Evolutionary conservation across 208 protist genomes (phyloP), one percentile per base, ranked within the genome.

Genomic region (Leishmania amazonensis): DNA sequence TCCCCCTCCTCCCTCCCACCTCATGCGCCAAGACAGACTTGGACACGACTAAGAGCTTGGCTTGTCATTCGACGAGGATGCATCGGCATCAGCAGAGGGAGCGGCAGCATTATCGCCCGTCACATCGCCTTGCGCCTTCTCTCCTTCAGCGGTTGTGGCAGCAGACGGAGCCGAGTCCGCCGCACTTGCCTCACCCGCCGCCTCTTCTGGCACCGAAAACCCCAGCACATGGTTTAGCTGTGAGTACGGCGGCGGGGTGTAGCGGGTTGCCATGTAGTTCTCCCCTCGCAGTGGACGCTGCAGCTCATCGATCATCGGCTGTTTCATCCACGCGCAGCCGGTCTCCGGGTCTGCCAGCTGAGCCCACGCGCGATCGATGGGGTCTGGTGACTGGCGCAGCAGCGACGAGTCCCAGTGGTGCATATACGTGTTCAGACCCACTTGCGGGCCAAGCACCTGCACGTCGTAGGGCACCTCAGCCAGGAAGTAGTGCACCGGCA

Each of bases 311-410:
- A 98, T 91, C 83, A 95, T 81, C 68, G 84, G 54, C 24, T 84
- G 78, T 35, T 83, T 87, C 91, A 98, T 90, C 95, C 95, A 98
- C 74, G 93, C 95, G 79, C 91, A 96, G 65, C 95, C 95, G 11
- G 95, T 98, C 62, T 87, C 83, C 3, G 94, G 93, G 81, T 98
- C 85, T 42, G 94, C 95, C 35, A 89, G 78, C 81, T 91, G 87
- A 8, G 95, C 89, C 95, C 95, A 98, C 9, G 89, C 90, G 45
- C 95, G 91, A 78, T 98, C 95, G 68, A 98, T 97, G 4, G 93
- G 92, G 80, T 98, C 95, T 7, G 95, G 94, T 24, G 93, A 96
- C 85, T 96, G 93, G 35, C 91, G 90, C 82, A 98, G 88, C 75
- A 98, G 84, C 13, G 85, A 84, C 13, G 76, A 24, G 49, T 98